phyloP scores from a whole-genome alignment of 805 yeast species.

The Candida ficus region DNA sequence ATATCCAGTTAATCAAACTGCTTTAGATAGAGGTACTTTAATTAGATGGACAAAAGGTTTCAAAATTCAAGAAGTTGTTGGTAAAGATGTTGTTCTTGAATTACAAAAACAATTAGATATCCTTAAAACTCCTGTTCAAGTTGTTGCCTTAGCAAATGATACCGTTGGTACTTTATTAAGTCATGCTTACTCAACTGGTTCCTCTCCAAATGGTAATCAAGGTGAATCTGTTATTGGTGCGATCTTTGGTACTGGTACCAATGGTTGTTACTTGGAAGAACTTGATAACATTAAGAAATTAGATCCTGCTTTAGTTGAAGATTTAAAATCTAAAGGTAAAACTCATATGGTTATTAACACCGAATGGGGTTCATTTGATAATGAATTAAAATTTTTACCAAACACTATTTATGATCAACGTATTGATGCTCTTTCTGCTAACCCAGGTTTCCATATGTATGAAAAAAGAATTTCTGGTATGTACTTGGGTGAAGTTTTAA shows the following conservation, averaged over 20 bases:
- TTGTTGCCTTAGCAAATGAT: constrained; percentile 91
- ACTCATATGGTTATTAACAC: constrained; percentile 86
- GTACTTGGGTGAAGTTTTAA: constrained; percentile 86
- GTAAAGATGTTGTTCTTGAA: constrained; percentile 70
- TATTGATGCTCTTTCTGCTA: constrained; percentile 70
- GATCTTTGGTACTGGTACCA: constrained; percentile 96
- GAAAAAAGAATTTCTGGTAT: constrained; percentile 90
- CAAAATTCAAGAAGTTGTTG: constrained; percentile 79
- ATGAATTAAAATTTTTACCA: constrained; percentile 70
- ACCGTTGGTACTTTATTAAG: constrained; percentile 92
- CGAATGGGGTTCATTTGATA: constrained; percentile 98
- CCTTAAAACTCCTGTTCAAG: constrained; percentile 55
- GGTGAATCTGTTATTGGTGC: constrained; percentile 82
- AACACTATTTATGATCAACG: constrained; percentile 68
- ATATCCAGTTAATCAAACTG: constrained; percentile 86
- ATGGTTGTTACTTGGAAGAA: constrained; percentile 88
- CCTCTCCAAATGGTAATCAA: constrained; percentile 48
- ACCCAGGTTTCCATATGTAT: constrained; percentile 84
- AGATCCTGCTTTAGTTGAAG: constrained; percentile 38
- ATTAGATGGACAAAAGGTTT: constrained; percentile 98
- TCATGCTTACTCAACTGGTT: constrained; percentile 71
- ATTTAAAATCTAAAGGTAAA: constrained; percentile 38
- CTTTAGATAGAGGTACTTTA: constrained; percentile 71
- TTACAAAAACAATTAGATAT: constrained; percentile 66
- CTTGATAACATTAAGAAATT: constrained; percentile 71